Base-by-base conservation (phyloP, 1,284 basidiomycete species). In the Neonothopanus nambi region DNA sequence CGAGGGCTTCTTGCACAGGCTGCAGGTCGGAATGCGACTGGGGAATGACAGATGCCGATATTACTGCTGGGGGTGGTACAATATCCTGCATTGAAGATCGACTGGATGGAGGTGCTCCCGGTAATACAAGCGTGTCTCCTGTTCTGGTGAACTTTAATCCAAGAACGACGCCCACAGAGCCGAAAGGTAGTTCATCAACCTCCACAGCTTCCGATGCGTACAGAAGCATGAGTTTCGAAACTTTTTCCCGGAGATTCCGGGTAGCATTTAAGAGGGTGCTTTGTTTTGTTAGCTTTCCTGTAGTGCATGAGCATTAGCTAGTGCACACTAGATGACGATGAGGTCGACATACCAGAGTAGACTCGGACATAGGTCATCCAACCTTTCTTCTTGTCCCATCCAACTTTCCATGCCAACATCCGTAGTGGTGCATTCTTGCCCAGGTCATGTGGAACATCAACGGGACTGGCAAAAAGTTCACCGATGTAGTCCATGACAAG, bases 351-450 rank as follows among this genome's bases (percentile, higher is more conserved):
- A 86, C 92, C 92, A 51, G 92, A 92, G 66, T 95, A 95, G 20
- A 95, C 81, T 21, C 93, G 79, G 33, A 95, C 86, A 65, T 93
- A 95, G 0, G 93, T 95, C 84, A 94, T 91, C 84, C 93, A 95
- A 13, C 93, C 93, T 59, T 80, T 82, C 56, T 81, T 82, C 58
- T 85, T 86, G 66, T 95, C 91, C 88, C 90, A 94, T 21, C 78
- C 79, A 17, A 95, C 92, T 66, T 95, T 95, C 90, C 93, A 95
- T 1, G 91, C 93, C 20, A 95, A 74, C 60, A 87, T 68, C 24
- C 81, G 82, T 18, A 88, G 65, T 0, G 84, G 81, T 1, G 76
- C 66, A 57, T 81, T 80, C 33, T 69, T 63, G 11, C 64, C 66
- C 45, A 79, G 76, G 28, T 76, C 70, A 46, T 76, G 74, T 15